Percentiles rank a stretch among this genome's conserved stretches.
Conservation (phyloP, 2,329 filamentous ascomycete species). For the Geosmithia morbida region DNA sequence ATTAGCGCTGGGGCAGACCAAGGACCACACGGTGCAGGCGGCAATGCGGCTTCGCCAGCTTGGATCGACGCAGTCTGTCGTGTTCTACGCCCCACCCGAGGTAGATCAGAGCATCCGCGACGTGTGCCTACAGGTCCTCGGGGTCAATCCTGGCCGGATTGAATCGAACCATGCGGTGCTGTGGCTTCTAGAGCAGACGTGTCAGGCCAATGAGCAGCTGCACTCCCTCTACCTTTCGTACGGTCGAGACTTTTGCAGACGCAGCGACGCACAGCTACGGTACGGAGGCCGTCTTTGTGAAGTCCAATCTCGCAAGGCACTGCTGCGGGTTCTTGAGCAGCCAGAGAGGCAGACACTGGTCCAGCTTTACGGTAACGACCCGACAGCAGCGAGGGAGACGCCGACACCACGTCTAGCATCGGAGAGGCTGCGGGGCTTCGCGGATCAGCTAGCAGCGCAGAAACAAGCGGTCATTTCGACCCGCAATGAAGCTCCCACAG, state of each 20-base stretch:
- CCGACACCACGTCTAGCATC: too few relatives aligned
- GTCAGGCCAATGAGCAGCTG: conserved; percentile 41
- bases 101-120: conserved; percentile 47
- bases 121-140: conserved; percentile 6
- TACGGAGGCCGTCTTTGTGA: not conserved
- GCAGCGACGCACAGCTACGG: conserved; percentile 26
- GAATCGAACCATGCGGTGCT: conserved; percentile 16
- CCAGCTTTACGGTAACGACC: too few relatives aligned
- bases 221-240: conserved; percentile 44
- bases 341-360: too few relatives aligned
- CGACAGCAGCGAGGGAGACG: too few relatives aligned
- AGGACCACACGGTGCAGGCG: conserved; percentile 45
- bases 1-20: conserved; percentile 39
- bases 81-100: conserved; percentile 42
- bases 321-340: too few relatives aligned
- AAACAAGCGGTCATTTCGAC: not conserved
- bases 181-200: conserved; percentile 54
- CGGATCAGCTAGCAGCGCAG: too few relatives aligned
- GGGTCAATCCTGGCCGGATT: not conserved
- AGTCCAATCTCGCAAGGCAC: too few relatives aligned
- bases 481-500: not conserved
- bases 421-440: too few relatives aligned
- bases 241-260: conserved; percentile 43
- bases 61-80: conserved; percentile 35
- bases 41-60: conserved; percentile 52